Evolutionary conservation across 2,329 filamentous ascomycete species (phyloP).

Genomic region (Colletotrichum liaoningense): DNA sequence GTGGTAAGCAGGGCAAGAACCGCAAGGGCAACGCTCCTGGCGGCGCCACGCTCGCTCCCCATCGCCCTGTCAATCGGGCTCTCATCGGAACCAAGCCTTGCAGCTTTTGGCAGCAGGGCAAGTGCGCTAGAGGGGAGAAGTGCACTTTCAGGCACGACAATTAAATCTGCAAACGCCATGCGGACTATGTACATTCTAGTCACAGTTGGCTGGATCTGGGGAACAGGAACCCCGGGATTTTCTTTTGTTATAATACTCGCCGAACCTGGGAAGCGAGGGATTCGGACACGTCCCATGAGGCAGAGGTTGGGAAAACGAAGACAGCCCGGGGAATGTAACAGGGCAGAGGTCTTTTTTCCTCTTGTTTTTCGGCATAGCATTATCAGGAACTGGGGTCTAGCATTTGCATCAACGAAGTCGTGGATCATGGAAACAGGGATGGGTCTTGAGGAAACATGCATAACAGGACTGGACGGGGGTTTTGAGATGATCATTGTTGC

Average conservation of each 20-base stretch:
- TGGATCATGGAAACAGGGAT: background rate
- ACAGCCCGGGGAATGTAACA: background rate
- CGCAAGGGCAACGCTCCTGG: conserved; percentile 47
- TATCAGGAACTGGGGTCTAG: conserved; percentile 1
- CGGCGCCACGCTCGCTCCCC: conserved; percentile 48
- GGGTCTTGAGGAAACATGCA: conserved; percentile 16
- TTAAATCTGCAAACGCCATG: background rate
- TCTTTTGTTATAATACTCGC: conserved; percentile 4
- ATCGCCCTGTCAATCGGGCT: conserved; percentile 63
- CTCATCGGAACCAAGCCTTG: conserved; percentile 76
- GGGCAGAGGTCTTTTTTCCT: background rate
- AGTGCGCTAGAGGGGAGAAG: conserved; percentile 78
- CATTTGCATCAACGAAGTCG: conserved; percentile 29
- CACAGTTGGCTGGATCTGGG: background rate
- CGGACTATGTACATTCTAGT: conserved; percentile 5
- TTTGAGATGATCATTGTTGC: background rate
- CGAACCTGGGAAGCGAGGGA: background rate
- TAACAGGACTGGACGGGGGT: background rate
- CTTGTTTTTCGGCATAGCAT: conserved; percentile 28
- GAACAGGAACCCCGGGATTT: background rate
- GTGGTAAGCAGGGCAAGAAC: conserved; percentile 52
- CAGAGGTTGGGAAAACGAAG: background rate
- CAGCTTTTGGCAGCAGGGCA: conserved; percentile 76
- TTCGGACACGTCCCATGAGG: background rate
- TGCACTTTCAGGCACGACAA: conserved; percentile 79